Evolutionary conservation across 768 basidiomycete genomes (phyloP).

Genomic region (Tricholoma flavovirens): DNA sequence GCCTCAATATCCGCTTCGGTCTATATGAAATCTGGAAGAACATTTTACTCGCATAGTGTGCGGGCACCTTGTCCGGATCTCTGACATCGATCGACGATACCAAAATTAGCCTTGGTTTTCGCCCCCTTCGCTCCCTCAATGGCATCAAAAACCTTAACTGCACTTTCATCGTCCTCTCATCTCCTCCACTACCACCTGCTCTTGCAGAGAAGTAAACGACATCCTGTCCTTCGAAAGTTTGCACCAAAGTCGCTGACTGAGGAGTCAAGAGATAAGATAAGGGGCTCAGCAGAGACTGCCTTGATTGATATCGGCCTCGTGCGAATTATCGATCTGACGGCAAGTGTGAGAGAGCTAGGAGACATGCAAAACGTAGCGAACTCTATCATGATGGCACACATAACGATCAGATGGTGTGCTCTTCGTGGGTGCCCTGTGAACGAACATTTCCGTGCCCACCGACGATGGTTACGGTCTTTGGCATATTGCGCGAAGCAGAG

Average conservation of each 20-base stretch:
- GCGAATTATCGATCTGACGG: constrained; percentile 54
- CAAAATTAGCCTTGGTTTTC: constrained; percentile 49
- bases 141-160: constrained; percentile 66
- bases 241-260: constrained; percentile 39
- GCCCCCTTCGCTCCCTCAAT: constrained; percentile 44
- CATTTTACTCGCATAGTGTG: constrained; percentile 43
- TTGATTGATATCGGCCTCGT: constrained; percentile 46
- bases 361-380: constrained; percentile 43
- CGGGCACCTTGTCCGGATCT: constrained; percentile 42
- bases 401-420: neutral
- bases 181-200: constrained; percentile 50
- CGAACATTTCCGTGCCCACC: constrained; percentile 50
- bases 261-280: constrained; percentile 52
- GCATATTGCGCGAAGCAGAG: constrained; percentile 11
- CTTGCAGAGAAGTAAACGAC: constrained; percentile 45
- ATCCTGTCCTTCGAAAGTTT: constrained; percentile 37
- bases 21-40: constrained; percentile 18
- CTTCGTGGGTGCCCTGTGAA: neutral
- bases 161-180: constrained; percentile 60
- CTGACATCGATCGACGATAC: constrained; percentile 57
- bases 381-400: constrained; percentile 22
- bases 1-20: constrained; percentile 39
- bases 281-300: constrained; percentile 35
- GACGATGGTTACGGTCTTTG: constrained; percentile 43
- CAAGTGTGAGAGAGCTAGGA: constrained; percentile 38